Percentiles rank a stretch among this genome's conserved stretches.
Evolutionary conservation across 1,139 yeast genomes (phyloP).

Genomic region (Lodderomyces beijingensis): DNA sequence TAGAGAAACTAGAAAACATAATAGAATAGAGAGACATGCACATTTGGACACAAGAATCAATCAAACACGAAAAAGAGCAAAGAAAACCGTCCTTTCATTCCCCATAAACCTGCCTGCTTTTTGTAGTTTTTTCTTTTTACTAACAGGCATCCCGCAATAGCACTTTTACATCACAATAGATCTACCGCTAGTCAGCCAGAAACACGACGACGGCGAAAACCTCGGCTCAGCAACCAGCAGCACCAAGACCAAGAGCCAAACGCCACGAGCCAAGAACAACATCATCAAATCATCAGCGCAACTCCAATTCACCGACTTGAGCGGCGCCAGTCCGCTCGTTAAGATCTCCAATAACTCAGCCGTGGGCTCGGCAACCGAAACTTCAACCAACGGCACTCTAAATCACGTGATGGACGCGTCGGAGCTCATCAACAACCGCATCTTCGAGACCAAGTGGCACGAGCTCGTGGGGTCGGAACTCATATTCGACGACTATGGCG

Average conservation of each 20-base stretch:
- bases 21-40: too few species aligned
- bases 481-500: conserved; percentile 55
- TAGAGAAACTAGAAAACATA: too few species aligned
- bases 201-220: conserved; percentile 7
- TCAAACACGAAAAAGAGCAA: too few species aligned
- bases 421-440: conserved; percentile 36
- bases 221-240: conserved; percentile 3
- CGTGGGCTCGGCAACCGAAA: conserved; percentile 1
- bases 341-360: conserved; percentile 32
- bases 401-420: conserved; percentile 23
- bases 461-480: conserved; percentile 81
- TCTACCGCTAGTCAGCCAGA: conserved; percentile 26
- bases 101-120: neutral
- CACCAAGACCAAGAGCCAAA: conserved; percentile 4
- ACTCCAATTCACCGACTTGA: conserved; percentile 37
- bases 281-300: conserved; percentile 39
- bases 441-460: conserved; percentile 77
- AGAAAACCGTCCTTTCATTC: neutral
- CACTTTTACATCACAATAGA: conserved; percentile 40
- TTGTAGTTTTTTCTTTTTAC: conserved; percentile 11
- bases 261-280: conserved; percentile 14
- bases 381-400: conserved; percentile 1
- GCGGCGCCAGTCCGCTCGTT: conserved; percentile 31
- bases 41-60: too few species aligned
- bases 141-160: conserved; percentile 16